Conservation (phyloP, 345 rosid species). For the Iberis pinnata region DNA sequence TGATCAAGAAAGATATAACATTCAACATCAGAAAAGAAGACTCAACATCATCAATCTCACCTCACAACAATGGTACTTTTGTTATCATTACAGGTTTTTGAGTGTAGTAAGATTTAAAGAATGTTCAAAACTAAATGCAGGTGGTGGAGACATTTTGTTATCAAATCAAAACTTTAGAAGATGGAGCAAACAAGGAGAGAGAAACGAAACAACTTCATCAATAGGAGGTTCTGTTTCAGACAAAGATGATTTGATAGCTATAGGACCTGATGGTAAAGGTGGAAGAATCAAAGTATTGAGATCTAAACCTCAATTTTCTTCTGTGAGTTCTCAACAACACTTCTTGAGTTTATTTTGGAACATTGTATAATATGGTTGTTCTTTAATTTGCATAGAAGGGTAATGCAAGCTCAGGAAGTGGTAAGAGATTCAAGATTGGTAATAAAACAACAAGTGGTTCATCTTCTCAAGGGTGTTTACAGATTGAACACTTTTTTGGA, state of each 20-base stretch:
- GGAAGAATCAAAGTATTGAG: conserved; percentile 75
- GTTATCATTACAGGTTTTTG: background rate
- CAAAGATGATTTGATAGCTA: conserved; percentile 54
- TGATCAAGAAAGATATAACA: conserved; percentile 32
- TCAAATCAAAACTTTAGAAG: conserved; percentile 62
- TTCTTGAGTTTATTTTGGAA: background rate
- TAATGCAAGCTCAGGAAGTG: conserved; percentile 34
- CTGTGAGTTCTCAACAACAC: conserved; percentile 34
- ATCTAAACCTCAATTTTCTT: conserved; percentile 40
- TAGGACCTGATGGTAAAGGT: conserved; percentile 91
- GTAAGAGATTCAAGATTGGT: conserved; percentile 57
- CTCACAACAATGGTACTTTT: conserved; percentile 47
- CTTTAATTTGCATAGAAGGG: conserved; percentile 40
- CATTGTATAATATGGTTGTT: too few species aligned
- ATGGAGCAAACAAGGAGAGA: conserved; percentile 78
- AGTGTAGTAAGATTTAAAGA: conserved; percentile 5
- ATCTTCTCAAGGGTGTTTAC: conserved; percentile 61
- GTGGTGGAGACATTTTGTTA: conserved; percentile 49
- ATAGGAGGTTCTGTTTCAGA: conserved; percentile 28
- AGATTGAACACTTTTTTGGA: conserved; percentile 85
- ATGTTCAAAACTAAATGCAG: conserved; percentile 18
- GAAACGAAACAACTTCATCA: conserved; percentile 22
- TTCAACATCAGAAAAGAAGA: conserved; percentile 58
- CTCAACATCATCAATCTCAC: conserved; percentile 22
- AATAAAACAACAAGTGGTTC: conserved; percentile 40